Percentiles rank a stretch among this genome's conserved stretches.
These are phyloP conservation scores for Hypericum androsaemum DNA, from an alignment of 345 rosid genomes.

Conservation along the genomic window DNA sequence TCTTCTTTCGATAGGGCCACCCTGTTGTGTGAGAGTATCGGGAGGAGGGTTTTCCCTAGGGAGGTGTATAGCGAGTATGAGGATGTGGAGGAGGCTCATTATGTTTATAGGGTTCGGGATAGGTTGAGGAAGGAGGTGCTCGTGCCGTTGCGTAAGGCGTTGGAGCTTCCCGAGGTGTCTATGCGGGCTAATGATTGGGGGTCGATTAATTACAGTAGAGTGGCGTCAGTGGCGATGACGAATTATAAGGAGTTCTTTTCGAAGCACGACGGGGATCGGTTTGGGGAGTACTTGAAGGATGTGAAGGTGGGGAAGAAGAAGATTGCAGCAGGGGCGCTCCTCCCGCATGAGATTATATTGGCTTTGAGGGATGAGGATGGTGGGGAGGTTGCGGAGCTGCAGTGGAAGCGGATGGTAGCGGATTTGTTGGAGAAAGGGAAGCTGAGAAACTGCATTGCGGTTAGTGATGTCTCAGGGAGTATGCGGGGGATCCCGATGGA, in stretches of 20 bases:
- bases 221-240: slow-evolving; percentile 12
- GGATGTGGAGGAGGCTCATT: slow-evolving; percentile 11
- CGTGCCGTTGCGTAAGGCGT: slow-evolving; percentile 12
- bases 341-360: slow-evolving; percentile 7
- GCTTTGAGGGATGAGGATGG: slow-evolving; percentile 3
- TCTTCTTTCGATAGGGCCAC: slow-evolving; percentile 10
- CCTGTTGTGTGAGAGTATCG: slow-evolving; percentile 10
- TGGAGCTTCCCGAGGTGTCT: slow-evolving; percentile 13
- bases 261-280: slow-evolving; percentile 11
- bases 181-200: slow-evolving; percentile 7
- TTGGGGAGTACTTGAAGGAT: slow-evolving; percentile 7
- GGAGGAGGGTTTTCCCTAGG: too few species aligned
- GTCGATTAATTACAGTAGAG: slow-evolving; percentile 6
- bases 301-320: slow-evolving; percentile 8
- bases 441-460: slow-evolving; percentile 11
- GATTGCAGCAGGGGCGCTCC: slow-evolving; percentile 13
- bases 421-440: slow-evolving; percentile 9
- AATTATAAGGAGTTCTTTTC: background rate
- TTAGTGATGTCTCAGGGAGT: slow-evolving; percentile 13
- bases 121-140: slow-evolving; percentile 13
- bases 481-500: slow-evolving; percentile 11
- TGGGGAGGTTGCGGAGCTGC: slow-evolving; percentile 13
- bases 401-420: slow-evolving; percentile 12
- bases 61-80: too few species aligned
- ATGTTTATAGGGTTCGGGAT: slow-evolving; percentile 7